Percentiles rank a stretch among this genome's conserved stretches.
phyloP scores from a whole-genome alignment of 805 yeast genomes.

The Kazachstania psychrophila region DNA sequence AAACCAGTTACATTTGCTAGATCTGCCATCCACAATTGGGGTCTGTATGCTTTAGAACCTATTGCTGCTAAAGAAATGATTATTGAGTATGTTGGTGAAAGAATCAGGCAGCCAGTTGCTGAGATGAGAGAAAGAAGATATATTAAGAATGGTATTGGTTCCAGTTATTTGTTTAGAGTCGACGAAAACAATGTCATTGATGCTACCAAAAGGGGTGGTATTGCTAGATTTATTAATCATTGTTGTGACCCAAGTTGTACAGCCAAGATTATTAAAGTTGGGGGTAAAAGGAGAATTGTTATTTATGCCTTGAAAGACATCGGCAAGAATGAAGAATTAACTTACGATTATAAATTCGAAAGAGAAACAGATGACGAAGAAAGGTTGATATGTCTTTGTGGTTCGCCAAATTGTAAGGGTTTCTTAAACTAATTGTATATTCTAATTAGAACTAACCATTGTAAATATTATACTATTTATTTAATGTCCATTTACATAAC shows the following conservation, averaged over 20 bases:
- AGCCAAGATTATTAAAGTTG: constrained; percentile 91
- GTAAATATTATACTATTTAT: not conserved
- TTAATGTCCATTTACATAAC: not conserved
- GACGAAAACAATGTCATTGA: constrained; percentile 94
- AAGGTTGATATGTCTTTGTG: constrained; percentile 86
- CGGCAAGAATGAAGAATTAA: constrained; percentile 80
- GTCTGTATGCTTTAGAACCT: constrained; percentile 88
- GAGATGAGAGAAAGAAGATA: constrained; percentile 85
- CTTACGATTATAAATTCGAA: constrained; percentile 94
- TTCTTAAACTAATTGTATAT: constrained; percentile 49
- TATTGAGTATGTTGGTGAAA: constrained; percentile 94
- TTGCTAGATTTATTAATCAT: constrained; percentile 93
- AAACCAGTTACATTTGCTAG: constrained; percentile 96
- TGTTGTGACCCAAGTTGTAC: constrained; percentile 97
- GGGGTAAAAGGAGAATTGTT: constrained; percentile 87
- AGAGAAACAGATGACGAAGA: constrained; percentile 82
- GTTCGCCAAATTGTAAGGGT: constrained; percentile 91
- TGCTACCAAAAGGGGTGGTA: constrained; percentile 95
- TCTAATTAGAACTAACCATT: not conserved
- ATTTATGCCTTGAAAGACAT: constrained; percentile 88
- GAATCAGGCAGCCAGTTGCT: constrained; percentile 87
- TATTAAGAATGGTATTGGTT: constrained; percentile 85
- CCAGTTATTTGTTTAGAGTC: constrained; percentile 83
- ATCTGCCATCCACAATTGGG: constrained; percentile 98
- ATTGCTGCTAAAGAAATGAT: constrained; percentile 96